Evolutionary conservation across 352 stramenopile species (phyloP).

Genomic region (Globisporangium camurandrum): DNA sequence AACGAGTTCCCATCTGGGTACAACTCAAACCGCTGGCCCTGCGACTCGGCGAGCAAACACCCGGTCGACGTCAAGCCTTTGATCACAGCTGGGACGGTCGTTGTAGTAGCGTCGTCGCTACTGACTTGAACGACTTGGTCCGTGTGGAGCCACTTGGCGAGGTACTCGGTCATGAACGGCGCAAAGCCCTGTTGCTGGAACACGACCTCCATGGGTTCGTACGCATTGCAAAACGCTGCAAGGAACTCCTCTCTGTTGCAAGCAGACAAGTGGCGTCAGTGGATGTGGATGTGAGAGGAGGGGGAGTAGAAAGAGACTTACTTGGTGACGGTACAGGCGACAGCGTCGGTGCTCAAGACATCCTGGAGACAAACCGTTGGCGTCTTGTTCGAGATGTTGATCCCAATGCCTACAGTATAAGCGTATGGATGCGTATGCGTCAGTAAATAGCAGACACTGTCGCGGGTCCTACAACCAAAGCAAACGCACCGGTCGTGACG

Average conservation of each 20-base stretch:
- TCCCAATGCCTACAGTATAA: conserved; percentile 51
- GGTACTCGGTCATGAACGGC: conserved; percentile 80
- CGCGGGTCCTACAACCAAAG: too few species aligned
- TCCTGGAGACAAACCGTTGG: conserved; percentile 86
- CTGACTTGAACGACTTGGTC: conserved; percentile 77
- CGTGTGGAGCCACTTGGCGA: conserved; percentile 80
- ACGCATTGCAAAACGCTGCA: conserved; percentile 83
- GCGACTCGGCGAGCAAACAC: conserved; percentile 65
- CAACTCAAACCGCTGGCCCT: conserved; percentile 67
- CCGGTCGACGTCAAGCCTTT: conserved; percentile 74
- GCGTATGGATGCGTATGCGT: not conserved
- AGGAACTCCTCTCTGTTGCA: conserved; percentile 75
- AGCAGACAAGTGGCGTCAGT: not conserved
- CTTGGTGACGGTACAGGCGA: conserved; percentile 71
- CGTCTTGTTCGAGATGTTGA: conserved; percentile 86
- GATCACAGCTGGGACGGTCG: conserved; percentile 47
- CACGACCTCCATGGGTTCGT: conserved; percentile 76
- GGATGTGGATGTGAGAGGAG: not conserved
- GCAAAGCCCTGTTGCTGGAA: conserved; percentile 80
- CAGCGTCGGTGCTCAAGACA: conserved; percentile 46
- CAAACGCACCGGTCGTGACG: conserved; percentile 67
- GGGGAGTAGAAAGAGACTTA: conserved; percentile 19
- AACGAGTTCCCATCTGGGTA: conserved; percentile 89
- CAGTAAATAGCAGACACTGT: not conserved
- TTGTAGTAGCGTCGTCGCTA: conserved; percentile 19